A percentile compares a stretch with the other conserved stretches of the same genome.
These are phyloP conservation scores for Logfia minima DNA, from an alignment of 129 eudicot genomes.

Conservation along the genomic window DNA sequence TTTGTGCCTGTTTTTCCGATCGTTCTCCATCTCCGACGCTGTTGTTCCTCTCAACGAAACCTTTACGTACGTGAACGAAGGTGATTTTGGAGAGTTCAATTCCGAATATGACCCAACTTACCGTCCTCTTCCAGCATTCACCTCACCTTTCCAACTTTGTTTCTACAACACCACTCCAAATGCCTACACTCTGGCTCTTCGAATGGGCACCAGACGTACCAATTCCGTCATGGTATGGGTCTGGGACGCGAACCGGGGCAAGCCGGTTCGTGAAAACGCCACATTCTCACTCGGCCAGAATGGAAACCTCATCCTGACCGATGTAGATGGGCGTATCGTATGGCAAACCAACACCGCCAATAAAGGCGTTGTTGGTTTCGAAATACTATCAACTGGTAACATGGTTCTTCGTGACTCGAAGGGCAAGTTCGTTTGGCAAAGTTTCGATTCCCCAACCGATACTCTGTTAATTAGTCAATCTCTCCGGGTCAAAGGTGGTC, in stretches of 20 bases:
- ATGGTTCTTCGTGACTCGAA: slow-evolving; percentile 41
- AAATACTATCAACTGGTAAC: slow-evolving; percentile 37
- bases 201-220: slow-evolving; percentile 26
- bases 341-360: slow-evolving; percentile 61
- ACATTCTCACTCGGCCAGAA: slow-evolving; percentile 34
- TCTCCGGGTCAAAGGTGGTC: slow-evolving; percentile 23
- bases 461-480: slow-evolving; percentile 49
- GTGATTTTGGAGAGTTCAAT: slow-evolving; percentile 29
- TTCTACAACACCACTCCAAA: slow-evolving; percentile 62
- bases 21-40: slow-evolving; percentile 27
- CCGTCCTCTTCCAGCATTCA: slow-evolving; percentile 13
- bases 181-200: slow-evolving; percentile 41
- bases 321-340: slow-evolving; percentile 35
- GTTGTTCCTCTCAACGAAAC: slow-evolving; percentile 46
- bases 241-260: slow-evolving; percentile 54
- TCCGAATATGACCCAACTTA: slow-evolving; percentile 38
- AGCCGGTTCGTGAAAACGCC: slow-evolving; percentile 53
- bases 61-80: slow-evolving; percentile 47
- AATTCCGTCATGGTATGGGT: slow-evolving; percentile 44
- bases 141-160: slow-evolving; percentile 37
- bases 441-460: slow-evolving; percentile 56
- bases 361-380: slow-evolving; percentile 46
- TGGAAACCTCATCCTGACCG: slow-evolving; percentile 50
- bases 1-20: slow-evolving; percentile 17
- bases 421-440: slow-evolving; percentile 57